Percentiles rank a stretch among this genome's conserved stretches.
phyloP scores from a whole-genome alignment of 805 yeast genomes.

The Cephaloascus fragrans region DNA sequence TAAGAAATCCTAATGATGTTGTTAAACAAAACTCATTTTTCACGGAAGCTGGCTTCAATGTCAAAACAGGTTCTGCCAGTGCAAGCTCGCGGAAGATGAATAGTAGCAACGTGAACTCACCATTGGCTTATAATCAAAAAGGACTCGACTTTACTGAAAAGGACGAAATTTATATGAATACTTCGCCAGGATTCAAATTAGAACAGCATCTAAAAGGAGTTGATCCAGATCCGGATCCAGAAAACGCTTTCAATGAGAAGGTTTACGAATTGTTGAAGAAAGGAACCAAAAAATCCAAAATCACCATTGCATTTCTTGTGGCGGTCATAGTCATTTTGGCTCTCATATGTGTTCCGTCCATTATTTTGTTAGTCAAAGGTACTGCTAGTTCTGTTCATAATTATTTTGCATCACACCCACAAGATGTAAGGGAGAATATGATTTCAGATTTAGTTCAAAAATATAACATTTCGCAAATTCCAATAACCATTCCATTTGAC shows the following conservation, averaged over 20 bases:
- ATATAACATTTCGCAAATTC: neutral
- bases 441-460: constrained; percentile 3
- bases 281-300: neutral
- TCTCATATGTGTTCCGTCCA: constrained; percentile 12
- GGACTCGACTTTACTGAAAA: no score
- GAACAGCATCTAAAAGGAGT: neutral
- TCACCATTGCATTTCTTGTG: constrained; percentile 1
- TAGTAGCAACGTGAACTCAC: neutral
- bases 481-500: neutral
- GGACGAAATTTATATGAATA: neutral
- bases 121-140: no score
- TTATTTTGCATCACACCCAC: constrained; percentile 16
- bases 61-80: neutral
- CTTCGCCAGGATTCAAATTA: neutral
- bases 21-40: neutral
- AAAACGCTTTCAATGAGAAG: neutral
- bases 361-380: constrained; percentile 19
- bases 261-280: neutral
- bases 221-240: neutral
- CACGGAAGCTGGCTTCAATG: neutral
- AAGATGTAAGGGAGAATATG: constrained; percentile 11
- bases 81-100: neutral
- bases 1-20: neutral
- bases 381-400: constrained; percentile 13
- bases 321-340: constrained; percentile 7